A percentile compares a stretch with the other conserved stretches of the same genome.
Conservation (phyloP, 2,329 filamentous ascomycete genomes). For the Colletotrichum lindemuthianum region DNA sequence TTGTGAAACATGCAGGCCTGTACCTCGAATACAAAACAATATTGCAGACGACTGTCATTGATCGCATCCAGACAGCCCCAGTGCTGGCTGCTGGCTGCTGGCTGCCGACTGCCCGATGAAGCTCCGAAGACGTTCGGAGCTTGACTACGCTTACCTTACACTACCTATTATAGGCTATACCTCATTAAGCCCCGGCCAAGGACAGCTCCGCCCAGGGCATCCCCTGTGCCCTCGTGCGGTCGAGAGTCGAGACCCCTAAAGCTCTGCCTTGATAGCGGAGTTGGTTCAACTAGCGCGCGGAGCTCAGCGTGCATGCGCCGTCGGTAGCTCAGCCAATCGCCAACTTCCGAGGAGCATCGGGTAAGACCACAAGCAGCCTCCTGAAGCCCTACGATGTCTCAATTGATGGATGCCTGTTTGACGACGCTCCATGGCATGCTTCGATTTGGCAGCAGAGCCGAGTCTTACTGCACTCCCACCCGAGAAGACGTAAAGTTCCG, state of each 20-base stretch:
- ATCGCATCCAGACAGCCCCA: too few relatives aligned
- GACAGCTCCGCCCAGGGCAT: background rate
- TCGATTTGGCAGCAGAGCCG: too few relatives aligned
- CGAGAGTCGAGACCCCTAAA: conserved; percentile 6
- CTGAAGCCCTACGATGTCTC: conserved; percentile 2
- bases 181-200: too few relatives aligned
- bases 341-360: conserved; percentile 26
- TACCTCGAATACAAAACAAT: too few relatives aligned
- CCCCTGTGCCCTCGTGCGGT: too few relatives aligned
- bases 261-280: conserved; percentile 29
- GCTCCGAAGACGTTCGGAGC: conserved; percentile 31
- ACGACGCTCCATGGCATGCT: too few relatives aligned
- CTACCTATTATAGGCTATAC: too few relatives aligned
- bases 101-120: background rate
- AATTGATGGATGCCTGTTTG: background rate
- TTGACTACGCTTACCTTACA: background rate
- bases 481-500: too few relatives aligned
- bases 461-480: too few relatives aligned
- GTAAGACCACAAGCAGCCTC: conserved; percentile 4
- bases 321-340: conserved; percentile 20
- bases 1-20: too few relatives aligned
- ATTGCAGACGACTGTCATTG: too few relatives aligned
- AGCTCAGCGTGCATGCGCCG: background rate
- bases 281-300: conserved; percentile 1
- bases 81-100: background rate